phyloP scores from a whole-genome alignment of 2,329 filamentous ascomycete species.

The Aspergillus sp. region DNA sequence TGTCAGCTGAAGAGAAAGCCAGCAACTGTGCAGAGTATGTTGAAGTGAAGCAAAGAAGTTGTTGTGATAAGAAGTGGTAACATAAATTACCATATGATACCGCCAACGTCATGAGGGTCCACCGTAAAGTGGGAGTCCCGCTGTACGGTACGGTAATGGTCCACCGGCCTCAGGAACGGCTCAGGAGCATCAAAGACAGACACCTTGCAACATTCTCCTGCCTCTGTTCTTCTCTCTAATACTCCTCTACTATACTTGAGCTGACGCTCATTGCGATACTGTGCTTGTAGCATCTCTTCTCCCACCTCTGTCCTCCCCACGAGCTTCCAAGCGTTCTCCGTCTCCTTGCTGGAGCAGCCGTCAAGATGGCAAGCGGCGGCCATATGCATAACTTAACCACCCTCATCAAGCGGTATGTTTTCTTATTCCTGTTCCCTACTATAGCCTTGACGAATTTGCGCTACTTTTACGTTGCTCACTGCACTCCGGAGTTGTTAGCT shows the following conservation, averaged over 20 bases:
- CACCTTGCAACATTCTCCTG: slow-evolving; percentile 7
- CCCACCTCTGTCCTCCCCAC: neutral
- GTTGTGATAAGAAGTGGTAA: neutral
- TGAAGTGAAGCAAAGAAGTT: neutral
- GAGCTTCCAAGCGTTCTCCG: neutral
- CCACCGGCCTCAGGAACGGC: slow-evolving; percentile 14
- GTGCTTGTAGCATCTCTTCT: neutral
- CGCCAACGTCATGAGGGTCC: slow-evolving; percentile 12
- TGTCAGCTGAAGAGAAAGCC: neutral
- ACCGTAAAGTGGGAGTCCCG: neutral
- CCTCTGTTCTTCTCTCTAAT: neutral
- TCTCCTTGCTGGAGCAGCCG: slow-evolving; percentile 11
- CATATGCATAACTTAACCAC: slow-evolving; percentile 97
- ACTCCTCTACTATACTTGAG: neutral
- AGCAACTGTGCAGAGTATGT: neutral
- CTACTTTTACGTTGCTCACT: neutral
- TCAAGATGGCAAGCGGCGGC: slow-evolving; percentile 59
- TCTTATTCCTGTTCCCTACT: neutral
- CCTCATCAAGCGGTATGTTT: slow-evolving; percentile 86
- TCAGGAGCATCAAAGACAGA: slow-evolving; percentile 17
- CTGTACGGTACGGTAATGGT: slow-evolving; percentile 16
- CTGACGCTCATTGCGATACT: no score
- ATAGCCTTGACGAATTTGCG: neutral
- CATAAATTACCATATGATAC: slow-evolving; percentile 10
- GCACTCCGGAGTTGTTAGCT: neutral